phyloP scores from a whole-genome alignment of 164 flowering plant species.

The Vitis rupestris region DNA sequence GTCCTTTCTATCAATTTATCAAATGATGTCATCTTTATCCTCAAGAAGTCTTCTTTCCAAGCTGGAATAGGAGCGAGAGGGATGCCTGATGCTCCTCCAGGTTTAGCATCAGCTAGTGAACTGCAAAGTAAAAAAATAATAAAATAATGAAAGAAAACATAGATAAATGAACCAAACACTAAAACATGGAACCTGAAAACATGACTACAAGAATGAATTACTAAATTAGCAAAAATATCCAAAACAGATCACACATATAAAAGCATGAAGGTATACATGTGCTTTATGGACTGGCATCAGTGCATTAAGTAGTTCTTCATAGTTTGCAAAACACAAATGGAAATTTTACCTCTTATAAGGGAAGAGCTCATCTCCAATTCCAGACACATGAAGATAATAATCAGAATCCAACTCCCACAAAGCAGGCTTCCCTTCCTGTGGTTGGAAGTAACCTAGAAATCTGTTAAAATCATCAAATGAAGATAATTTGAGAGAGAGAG shows the following conservation, averaged over 20 bases:
- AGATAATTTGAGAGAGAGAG: not conserved
- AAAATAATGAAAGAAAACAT: not conserved
- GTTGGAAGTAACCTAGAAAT: slow-evolving; percentile 94
- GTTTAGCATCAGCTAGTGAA: slow-evolving; percentile 28
- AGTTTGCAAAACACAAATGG: not conserved
- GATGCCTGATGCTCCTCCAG: slow-evolving; percentile 25
- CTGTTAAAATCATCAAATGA: slow-evolving; percentile 34
- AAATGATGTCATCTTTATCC: slow-evolving; percentile 85
- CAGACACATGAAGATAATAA: slow-evolving; percentile 94
- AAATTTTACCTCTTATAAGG: slow-evolving; percentile 44
- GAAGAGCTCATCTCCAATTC: slow-evolving; percentile 72
- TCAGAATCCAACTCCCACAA: slow-evolving; percentile 98
- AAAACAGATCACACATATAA: too few species aligned
- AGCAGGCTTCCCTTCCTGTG: slow-evolving; percentile 96
- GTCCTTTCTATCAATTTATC: slow-evolving; percentile 83
- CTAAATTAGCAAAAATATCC: too few species aligned
- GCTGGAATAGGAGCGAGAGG: slow-evolving; percentile 79
- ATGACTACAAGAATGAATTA: not conserved
- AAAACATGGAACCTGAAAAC: not conserved
- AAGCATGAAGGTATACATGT: too few species aligned
- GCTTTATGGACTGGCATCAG: not conserved
- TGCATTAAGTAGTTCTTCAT: too few species aligned
- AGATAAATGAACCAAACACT: too few species aligned
- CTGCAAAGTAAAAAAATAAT: slow-evolving; percentile 33
- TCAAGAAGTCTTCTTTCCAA: slow-evolving; percentile 78